Percentiles rank a stretch among this genome's conserved stretches.
Conservation (phyloP, 768 basidiomycete species). For the Boletus sp. region DNA sequence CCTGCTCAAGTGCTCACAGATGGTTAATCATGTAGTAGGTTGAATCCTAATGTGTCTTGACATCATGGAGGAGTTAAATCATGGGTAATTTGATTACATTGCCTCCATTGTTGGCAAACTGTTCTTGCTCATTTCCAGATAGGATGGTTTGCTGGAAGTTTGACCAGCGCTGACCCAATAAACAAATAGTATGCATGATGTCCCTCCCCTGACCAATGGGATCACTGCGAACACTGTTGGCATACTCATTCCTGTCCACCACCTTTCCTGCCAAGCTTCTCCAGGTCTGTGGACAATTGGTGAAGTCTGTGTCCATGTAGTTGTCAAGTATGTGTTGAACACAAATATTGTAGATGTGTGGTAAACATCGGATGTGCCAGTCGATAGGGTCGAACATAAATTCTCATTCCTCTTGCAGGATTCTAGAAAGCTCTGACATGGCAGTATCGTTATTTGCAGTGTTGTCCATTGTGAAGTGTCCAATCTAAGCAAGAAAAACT, state of each 20-base stretch:
- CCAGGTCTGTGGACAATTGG: neutral
- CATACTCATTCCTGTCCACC: neutral
- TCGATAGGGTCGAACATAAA: neutral
- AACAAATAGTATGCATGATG: neutral
- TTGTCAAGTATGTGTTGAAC: conserved; percentile 1
- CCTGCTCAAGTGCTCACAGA: neutral
- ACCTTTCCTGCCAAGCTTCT: neutral
- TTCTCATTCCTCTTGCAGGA: neutral
- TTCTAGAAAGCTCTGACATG: neutral
- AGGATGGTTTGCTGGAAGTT: neutral
- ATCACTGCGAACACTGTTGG: neutral
- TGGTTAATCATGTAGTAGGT: conserved; percentile 36
- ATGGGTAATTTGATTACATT: neutral
- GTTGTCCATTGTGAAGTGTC: conserved; percentile 12
- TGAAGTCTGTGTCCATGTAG: neutral
- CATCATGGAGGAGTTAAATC: neutral
- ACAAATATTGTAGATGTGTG: conserved; percentile 21
- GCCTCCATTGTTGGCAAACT: neutral
- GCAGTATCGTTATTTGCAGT: conserved; percentile 14
- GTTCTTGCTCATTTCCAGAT: conserved; percentile 1
- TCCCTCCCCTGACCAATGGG: neutral
- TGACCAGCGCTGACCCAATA: neutral
- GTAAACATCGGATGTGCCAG: conserved; percentile 16
- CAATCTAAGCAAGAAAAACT: no score
- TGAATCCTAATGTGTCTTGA: conserved; percentile 26